Base-by-base conservation (phyloP, 2,329 filamentous ascomycete species). In the Talaromyces piceae region DNA sequence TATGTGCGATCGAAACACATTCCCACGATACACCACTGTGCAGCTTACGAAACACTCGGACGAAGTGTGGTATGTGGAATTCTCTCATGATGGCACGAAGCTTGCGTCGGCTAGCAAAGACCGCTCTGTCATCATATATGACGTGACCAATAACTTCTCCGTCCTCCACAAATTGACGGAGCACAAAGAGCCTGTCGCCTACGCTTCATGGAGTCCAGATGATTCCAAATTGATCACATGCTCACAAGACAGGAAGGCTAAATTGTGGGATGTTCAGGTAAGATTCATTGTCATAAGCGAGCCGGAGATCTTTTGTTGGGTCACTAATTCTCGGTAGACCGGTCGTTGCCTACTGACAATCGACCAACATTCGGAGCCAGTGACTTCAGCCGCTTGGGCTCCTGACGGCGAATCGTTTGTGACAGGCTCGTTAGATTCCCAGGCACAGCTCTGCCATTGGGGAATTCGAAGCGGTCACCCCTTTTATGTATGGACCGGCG, bases 61-160 rank as follows among this genome's bases (percentile, higher is more conserved):
- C 52, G 91, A 98, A 69, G 86, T 96, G 11, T 98, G 91, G 91
- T 87, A 89, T 62, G 77, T 96, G 9, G 80, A 85, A 47, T 98
- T 95, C 67, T 97, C 91, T 4, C 84, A 95, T 55, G 84, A 95
- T 61, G 93, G 93, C 13, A 81, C 78, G 20, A 86, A 81, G 60
- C 72, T 98, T 51, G 93, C 91, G 2, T 91, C 88, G 30, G 87
- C 89, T 53, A 89, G 91, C 46, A 81, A 81, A 59, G 87, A 88
- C 55, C 81, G 81, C 25, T 77, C 79, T 6, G 85, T 95, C 45
- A 77, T 88, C 50, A 87, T 98, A 52, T 97, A 93, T 73, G 86
- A 94, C 51, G 43, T 22, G 25, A 86, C 88, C 0, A 74, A 74
- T 2, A 80, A 79, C 0, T 95, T 91, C 63, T 72, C 79, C 13